A percentile compares a stretch with the other conserved stretches of the same genome.
Conservation (phyloP, 202 grass and related monocot genomes). For the Saccharum hybrid region DNA sequence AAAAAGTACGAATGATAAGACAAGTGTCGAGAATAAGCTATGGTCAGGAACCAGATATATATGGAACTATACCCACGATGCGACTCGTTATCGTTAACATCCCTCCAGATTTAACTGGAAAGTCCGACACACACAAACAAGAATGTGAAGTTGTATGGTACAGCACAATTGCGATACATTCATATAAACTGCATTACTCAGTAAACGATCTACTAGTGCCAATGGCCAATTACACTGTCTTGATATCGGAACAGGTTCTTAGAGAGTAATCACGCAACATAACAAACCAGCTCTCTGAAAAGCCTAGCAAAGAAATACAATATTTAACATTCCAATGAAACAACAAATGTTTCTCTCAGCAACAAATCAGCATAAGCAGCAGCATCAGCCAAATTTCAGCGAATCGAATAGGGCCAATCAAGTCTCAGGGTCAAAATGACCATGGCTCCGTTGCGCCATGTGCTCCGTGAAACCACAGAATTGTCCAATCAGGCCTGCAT, state of each 20-base stretch:
- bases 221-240: conserved; percentile 30
- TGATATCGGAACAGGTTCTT: background rate
- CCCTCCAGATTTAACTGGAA: too few relatives aligned
- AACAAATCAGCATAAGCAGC: too few relatives aligned
- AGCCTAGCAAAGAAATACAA: conserved; percentile 35
- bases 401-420: background rate
- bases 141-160: background rate
- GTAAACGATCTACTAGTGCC: conserved; percentile 26
- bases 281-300: conserved; percentile 37
- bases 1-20: too few relatives aligned
- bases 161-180: background rate
- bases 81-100: too few relatives aligned
- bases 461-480: background rate
- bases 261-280: conserved; percentile 21
- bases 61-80: too few relatives aligned
- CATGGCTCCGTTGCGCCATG: background rate
- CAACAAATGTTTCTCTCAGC: background rate
- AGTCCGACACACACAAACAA: too few relatives aligned
- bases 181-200: background rate
- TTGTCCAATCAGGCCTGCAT: conserved; percentile 35
- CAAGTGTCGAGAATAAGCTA: too few relatives aligned
- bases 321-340: conserved; percentile 29
- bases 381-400: too few relatives aligned
- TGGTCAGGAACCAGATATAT: too few relatives aligned
- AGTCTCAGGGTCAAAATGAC: conserved; percentile 39